Evolutionary conservation across 2,329 filamentous ascomycete species (phyloP), one percentile per base, ranked within the genome.

Genomic region (Nothophaeocryptopus gaeumannii): DNA sequence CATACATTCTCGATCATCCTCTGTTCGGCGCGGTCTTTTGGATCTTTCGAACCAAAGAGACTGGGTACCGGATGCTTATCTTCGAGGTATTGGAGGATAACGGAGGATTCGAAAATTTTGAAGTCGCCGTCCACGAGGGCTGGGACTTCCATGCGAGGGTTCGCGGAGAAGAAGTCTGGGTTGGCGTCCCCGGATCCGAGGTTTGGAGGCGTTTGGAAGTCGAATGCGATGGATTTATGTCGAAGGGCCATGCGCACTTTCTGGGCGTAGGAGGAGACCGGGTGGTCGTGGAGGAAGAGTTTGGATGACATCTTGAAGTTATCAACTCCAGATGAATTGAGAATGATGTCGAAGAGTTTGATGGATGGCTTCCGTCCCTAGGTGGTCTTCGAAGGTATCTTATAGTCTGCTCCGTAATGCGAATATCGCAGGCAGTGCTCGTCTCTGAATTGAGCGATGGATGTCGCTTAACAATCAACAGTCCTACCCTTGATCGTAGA

Each of bases 221-320:
- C 44, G 62, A 72, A 72, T 1, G 64, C 59, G 15, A 73, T 65
- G 43, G 15, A 35, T 55, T 72, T 72, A 35, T 70, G 60, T 8
- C 57, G 55, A 4, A 71, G 60, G 11, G 63, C 63, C 44, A 72
- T 69, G 45, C 68, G 63, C 44, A 69, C 62, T 62, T 71, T 70
- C 50, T 68, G 68, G 13, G 68, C 66, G 46, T 68, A 70, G n/a
- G 64, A 65, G 12, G 67, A 70, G 16, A 58, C 54, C 12, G 60
- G 58, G 38, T 64, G 61, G 49, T 64, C 55, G 46, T 58, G 56
- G 40, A 64, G 58, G 54, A 63, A 59, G 16, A 63, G 58, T 31
- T 58, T 58, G 15, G 54, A 13, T 42, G 49, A 9, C 37, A 48
- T 43, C 12, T n/a, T 50, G 16, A 9, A 26, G 20, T 26, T 26